Evolutionary conservation across 2,329 filamentous ascomycete species (phyloP).

Genomic region (Calonectria multiphialidica): DNA sequence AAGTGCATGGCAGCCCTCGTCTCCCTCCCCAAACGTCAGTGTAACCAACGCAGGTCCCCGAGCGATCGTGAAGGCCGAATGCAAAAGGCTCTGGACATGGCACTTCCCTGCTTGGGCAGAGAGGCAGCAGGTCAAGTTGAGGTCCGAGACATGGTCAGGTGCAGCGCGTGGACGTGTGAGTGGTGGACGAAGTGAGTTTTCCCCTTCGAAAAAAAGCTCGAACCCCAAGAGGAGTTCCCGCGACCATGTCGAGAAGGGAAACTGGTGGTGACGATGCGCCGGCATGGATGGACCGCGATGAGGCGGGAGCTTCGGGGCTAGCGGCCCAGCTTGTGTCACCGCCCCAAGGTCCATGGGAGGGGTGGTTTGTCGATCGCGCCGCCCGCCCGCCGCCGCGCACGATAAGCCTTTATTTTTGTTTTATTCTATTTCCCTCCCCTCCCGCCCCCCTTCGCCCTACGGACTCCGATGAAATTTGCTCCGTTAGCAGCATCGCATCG

Average conservation of each 20-base stretch:
- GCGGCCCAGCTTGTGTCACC: constrained; percentile 7
- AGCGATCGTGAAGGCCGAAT: neutral
- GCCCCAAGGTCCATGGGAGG: neutral
- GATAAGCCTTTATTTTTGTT: neutral
- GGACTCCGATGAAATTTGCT: neutral
- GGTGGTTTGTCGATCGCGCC: constrained; percentile 1
- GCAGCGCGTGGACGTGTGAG: neutral
- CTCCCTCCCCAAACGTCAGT: neutral
- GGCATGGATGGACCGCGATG: neutral
- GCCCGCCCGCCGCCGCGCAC: neutral
- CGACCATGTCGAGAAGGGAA: constrained; percentile 1
- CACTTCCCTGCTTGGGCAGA: neutral
- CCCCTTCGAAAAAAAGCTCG: no score
- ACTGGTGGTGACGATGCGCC: constrained; percentile 4
- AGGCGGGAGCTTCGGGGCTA: constrained; percentile 7
- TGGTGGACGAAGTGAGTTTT: neutral
- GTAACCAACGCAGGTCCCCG: constrained; percentile 3
- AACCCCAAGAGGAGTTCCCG: neutral
- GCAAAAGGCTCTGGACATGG: neutral
- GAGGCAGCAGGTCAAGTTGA: neutral
- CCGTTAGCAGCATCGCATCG: neutral
- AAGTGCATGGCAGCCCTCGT: neutral
- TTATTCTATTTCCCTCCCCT: no score
- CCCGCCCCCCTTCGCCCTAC: no score
- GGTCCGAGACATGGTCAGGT: neutral